Base-by-base conservation (phyloP, 257 asterid species). In the Nyctanthes arbortristis region DNA sequence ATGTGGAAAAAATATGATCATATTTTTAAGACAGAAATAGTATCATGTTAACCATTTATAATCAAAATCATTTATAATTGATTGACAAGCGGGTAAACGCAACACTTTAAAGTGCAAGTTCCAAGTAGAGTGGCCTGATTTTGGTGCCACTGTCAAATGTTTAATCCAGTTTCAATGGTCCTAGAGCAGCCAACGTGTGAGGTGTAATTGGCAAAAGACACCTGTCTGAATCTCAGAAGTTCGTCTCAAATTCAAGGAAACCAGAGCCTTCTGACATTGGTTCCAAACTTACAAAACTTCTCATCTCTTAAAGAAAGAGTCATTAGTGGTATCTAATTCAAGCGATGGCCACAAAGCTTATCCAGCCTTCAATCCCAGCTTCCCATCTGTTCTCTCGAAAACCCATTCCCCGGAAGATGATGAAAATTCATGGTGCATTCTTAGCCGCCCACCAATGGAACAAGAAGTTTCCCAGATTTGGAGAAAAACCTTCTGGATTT, bases 291-390 rank as follows among this genome's bases (percentile, higher is more conserved):
- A n/a, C n/a, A n/a, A n/a, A n/a, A n/a, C n/a, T n/a, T n/a, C n/a
- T 60, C 65, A n/a, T 31, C 65, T n/a, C n/a, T 31, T 27, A 16
- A 12, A 60, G 2, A 13, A 24, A 52, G 8, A 14, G 2, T 18
- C 65, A 24, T 24, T 25, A 36, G 29, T 49, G 7, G 16, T n/a
- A 9, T 35, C 32, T 9, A 8, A 39, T 60, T 40, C 40, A 39
- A 57, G 4, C 18, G 63, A 85, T 90, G 95, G 85, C 85, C 56
- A 74, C 86, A 65, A 83, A 72, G 84, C 74, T 79, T 62, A 70
- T 81, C 73, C 85, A 80, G 54, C 77, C 89, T 71, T 81, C 88
- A 78, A 69, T 78, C 75, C 76, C 81, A 58, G 73, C 74, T 74
- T 72, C 82, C 69, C 84, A 75, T 73, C 61, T 81, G 70, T 67